Base-by-base conservation (phyloP, 2,329 filamentous ascomycete species). In the Drechslerella dactyloides region DNA sequence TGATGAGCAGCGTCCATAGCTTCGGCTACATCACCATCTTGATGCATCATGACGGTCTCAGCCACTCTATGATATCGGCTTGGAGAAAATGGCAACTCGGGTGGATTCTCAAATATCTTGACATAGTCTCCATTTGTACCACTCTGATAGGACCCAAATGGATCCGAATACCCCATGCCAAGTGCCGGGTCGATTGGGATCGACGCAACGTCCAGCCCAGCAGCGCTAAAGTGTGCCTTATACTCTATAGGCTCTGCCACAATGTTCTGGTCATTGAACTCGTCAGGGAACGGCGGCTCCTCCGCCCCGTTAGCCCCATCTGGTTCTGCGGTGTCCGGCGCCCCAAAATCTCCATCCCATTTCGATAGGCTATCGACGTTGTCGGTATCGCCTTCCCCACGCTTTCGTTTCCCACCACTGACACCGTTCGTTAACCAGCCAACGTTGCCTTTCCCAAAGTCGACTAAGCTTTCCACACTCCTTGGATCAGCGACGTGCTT, bases 371-470 rank as follows among this genome's bases (percentile, higher is more conserved):
- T 50, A 50, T 59, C 52, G 13, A 44, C 40, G n/a, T 35, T 30
- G 46, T 68, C 68, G 5, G 10, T 33, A 19, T 55, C 62, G 2
- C 54, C 77, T 48, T 79, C 76, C 2, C 77, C 77, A 77, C 61
- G 79, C 75, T 70, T 77, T 77, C 46, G 78, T 70, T 73, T 75
- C 76, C 62, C 77, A 75, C 76, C 78, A 77, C 48, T 78, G 75
- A 81, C 82, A 27, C 81, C 82, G 62, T 86, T 86, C 58, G 85
- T 85, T 53, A 97, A 81, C 91, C 92, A 97, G 46, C 85, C 85
- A 24, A 96, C 82, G 78, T 99, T 99, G 59, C 96, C 93, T 44
- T 90, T 84, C 24, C 90, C 87, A 79, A 97, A 97, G 78, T 97
- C 92, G 7, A 97, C 91, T 21, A 97, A 84, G 23, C 87, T 89